Evolutionary conservation across 2,329 filamentous ascomycete species (phyloP).

Genomic region (Microascus cirrosus): DNA sequence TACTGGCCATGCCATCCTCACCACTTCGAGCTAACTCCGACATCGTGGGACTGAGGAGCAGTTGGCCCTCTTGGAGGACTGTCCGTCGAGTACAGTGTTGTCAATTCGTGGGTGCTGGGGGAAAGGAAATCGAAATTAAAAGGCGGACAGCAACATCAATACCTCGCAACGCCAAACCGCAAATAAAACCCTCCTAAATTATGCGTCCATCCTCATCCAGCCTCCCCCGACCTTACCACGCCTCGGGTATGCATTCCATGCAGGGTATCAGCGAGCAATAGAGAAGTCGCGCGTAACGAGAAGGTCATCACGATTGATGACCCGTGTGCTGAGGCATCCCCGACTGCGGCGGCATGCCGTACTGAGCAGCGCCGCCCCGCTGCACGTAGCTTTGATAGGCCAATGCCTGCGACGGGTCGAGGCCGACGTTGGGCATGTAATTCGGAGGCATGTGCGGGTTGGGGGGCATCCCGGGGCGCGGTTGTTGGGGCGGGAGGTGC

Average conservation of each 20-base stretch:
- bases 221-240: slow-evolving; percentile 14
- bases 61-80: neutral
- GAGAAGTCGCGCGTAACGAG: slow-evolving; percentile 15
- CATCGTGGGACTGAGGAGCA: neutral
- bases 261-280: slow-evolving; percentile 43
- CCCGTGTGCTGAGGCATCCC: slow-evolving; percentile 76
- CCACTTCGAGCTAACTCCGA: neutral
- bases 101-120: neutral
- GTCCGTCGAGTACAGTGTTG: neutral
- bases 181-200: slow-evolving; percentile 26
- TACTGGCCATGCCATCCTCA: neutral
- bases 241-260: slow-evolving; percentile 40
- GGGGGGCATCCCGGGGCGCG: slow-evolving; percentile 54
- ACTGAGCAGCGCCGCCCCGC: slow-evolving; percentile 55
- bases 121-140: slow-evolving; percentile 12
- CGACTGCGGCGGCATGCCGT: slow-evolving; percentile 66
- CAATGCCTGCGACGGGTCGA: slow-evolving; percentile 67
- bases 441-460: slow-evolving; percentile 50
- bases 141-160: slow-evolving; percentile 17
- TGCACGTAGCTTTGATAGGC: slow-evolving; percentile 79
- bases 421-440: slow-evolving; percentile 54
- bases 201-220: slow-evolving; percentile 10
- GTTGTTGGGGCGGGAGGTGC: slow-evolving; percentile 55
- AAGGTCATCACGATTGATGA: slow-evolving; percentile 52
- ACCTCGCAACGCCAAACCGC: slow-evolving; percentile 31